Conservation (phyloP, 768 basidiomycete genomes). For the Amanita exitialis region DNA sequence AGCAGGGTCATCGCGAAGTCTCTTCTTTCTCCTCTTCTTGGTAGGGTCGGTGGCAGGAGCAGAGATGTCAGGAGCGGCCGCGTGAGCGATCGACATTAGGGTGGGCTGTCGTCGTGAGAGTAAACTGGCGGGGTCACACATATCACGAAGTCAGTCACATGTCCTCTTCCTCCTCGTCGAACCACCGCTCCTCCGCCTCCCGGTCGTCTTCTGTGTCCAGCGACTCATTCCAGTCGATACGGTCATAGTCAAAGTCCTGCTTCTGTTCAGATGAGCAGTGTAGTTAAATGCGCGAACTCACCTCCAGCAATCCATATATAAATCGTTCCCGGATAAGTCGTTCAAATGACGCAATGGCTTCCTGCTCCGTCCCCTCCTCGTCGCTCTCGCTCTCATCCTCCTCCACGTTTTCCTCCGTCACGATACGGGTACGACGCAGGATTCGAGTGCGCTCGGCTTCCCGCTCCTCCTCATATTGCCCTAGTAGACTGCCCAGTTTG, state of each 20-base stretch:
- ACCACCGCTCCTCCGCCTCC: conserved; percentile 63
- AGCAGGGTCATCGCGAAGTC: conserved; percentile 22
- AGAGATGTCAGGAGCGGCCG: conserved; percentile 13
- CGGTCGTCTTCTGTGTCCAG: conserved; percentile 51
- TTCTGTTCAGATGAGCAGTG: background rate
- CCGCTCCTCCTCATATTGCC: conserved; percentile 71
- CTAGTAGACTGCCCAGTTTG: conserved; percentile 56
- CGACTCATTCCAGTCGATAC: conserved; percentile 66
- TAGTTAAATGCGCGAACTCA: conserved; percentile 19
- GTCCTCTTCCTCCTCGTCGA: conserved; percentile 53
- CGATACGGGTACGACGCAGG: conserved; percentile 30
- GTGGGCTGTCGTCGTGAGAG: conserved; percentile 20
- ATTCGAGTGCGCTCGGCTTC: conserved; percentile 50
- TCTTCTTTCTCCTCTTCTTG: conserved; percentile 32
- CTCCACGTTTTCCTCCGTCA: conserved; percentile 42
- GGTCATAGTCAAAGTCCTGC: conserved; percentile 62
- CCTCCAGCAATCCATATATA: conserved; percentile 70
- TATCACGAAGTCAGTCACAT: conserved; percentile 6
- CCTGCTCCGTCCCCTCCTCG: conserved; percentile 38
- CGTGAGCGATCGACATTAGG: conserved; percentile 27
- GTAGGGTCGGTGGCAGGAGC: conserved; percentile 11
- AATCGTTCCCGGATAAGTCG: conserved; percentile 56
- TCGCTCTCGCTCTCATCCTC: conserved; percentile 60
- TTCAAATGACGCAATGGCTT: conserved; percentile 42
- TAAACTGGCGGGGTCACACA: conserved; percentile 4